These are phyloP conservation scores for Penicillium nucicola DNA, from an alignment of 495 filamentous ascomycete species.

Conservation along the genomic window DNA sequence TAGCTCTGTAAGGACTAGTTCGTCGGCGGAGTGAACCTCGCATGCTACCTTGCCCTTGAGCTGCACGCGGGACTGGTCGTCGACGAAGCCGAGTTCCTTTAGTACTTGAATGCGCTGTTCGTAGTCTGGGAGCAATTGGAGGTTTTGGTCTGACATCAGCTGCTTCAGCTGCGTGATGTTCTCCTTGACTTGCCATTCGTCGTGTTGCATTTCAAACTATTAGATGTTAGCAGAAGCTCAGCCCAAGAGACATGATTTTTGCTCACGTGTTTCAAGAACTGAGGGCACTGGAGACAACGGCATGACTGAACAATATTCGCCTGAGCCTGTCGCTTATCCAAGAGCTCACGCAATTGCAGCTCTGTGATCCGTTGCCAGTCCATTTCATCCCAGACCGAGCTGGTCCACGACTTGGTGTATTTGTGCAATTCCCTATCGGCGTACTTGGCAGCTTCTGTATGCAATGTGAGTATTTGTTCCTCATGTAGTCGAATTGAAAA, in stretches of 20 bases:
- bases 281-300: conserved; percentile 61
- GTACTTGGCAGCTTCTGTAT: conserved; percentile 38
- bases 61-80: conserved; percentile 76
- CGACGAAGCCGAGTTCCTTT: conserved; percentile 86
- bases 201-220: conserved; percentile 86
- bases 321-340: conserved; percentile 63
- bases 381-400: conserved; percentile 76
- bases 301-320: conserved; percentile 55
- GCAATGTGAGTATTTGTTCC: conserved; percentile 5
- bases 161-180: conserved; percentile 81
- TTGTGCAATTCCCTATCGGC: conserved; percentile 60
- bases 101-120: conserved; percentile 91
- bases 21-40: conserved; percentile 96
- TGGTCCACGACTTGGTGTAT: conserved; percentile 66
- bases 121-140: conserved; percentile 96
- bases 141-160: conserved; percentile 91
- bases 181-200: conserved; percentile 91
- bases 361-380: conserved; percentile 79
- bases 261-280: conserved; percentile 83
- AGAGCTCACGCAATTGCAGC: conserved; percentile 67
- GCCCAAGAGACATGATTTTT: background rate
- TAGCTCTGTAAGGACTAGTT: conserved; percentile 94
- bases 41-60: conserved; percentile 98
- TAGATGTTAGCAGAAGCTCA: background rate
- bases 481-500: background rate